Evolutionary conservation across 31 red algal species (phyloP).

Genomic region (Pterothamnion heteromorphum): DNA sequence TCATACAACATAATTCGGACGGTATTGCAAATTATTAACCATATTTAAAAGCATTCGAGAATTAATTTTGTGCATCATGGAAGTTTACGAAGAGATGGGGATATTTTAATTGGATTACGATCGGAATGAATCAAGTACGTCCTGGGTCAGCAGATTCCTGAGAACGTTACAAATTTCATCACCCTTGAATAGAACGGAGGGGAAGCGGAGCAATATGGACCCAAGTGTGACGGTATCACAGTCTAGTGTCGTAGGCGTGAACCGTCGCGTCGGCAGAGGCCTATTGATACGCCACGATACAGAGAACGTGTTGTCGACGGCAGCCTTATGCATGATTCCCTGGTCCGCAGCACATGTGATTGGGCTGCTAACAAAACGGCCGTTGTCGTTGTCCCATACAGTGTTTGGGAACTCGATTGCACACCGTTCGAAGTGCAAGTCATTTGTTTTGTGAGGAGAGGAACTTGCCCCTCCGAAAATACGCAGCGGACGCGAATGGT

Average conservation of each 20-base stretch:
- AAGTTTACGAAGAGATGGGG: too few species aligned
- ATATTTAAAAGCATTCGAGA: background rate
- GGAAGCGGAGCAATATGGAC: background rate
- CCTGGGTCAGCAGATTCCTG: background rate
- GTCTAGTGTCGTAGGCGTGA: background rate
- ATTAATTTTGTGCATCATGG: background rate
- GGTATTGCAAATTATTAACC: background rate
- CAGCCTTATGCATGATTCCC: background rate
- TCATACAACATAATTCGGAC: background rate
- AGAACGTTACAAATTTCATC: background rate
- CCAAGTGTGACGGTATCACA: background rate
- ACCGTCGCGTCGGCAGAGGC: background rate
- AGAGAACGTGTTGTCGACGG: background rate
- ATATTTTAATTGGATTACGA: background rate
- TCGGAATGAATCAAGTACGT: background rate
- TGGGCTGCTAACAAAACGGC: background rate
- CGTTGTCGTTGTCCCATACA: background rate
- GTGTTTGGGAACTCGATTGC: background rate
- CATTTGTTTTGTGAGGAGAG: background rate
- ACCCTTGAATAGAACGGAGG: background rate
- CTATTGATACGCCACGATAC: background rate
- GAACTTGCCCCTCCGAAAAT: background rate
- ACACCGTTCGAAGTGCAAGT: background rate
- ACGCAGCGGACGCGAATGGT: background rate
- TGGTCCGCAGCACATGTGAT: background rate